Conservation (phyloP, 139 green algal species). For the Desmodesmus armatus region DNA sequence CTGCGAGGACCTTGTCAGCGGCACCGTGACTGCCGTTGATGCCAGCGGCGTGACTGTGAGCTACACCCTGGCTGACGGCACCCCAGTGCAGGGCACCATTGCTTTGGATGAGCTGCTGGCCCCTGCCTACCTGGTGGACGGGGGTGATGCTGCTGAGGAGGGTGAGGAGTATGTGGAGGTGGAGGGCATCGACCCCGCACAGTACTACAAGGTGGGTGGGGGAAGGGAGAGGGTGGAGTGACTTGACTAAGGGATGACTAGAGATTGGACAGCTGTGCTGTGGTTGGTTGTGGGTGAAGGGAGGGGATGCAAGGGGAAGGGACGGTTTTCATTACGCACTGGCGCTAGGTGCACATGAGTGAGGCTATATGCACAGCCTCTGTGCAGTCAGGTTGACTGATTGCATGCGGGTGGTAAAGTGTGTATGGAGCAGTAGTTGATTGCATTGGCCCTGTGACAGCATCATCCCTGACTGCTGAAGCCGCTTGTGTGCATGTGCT, state of each 20-base stretch:
- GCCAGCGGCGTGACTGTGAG: constrained; percentile 51
- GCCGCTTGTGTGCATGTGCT: background rate
- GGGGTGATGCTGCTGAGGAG: background rate
- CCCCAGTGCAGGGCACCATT: constrained; percentile 8
- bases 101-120: constrained; percentile 37
- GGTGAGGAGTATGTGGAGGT: constrained; percentile 37
- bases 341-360: too few relatives aligned
- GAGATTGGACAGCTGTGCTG: too few relatives aligned
- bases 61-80: constrained; percentile 37
- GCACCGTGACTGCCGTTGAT: constrained; percentile 57
- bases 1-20: constrained; percentile 44
- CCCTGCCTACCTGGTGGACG: constrained; percentile 16
- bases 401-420: background rate
- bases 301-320: too few relatives aligned
- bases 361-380: too few relatives aligned
- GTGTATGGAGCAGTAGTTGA: background rate
- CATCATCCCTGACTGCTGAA: background rate
- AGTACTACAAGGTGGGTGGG: constrained; percentile 53
- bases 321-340: too few relatives aligned
- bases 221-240: too few relatives aligned
- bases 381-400: background rate
- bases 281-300: too few relatives aligned
- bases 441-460: background rate
- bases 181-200: constrained; percentile 34
- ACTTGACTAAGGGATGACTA: too few relatives aligned